phyloP scores from a whole-genome alignment of 225 moss, liverwort and hornwort species.

The Polytrichum commune region DNA sequence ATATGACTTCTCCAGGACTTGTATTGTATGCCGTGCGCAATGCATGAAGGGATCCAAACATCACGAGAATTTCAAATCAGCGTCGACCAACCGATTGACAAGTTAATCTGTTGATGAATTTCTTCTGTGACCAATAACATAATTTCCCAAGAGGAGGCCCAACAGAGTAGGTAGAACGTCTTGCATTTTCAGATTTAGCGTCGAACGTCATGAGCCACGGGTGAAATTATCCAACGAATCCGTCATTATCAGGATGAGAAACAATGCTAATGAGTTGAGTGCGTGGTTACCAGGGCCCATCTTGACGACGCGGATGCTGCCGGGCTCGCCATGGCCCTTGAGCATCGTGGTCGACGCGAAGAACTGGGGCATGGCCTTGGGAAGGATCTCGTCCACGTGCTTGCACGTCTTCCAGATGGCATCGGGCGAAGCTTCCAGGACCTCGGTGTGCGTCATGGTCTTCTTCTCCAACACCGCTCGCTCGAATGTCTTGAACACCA shows the following conservation, averaged over 20 bases:
- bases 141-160: too few species aligned
- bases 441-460: constrained; percentile 16
- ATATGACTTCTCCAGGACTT: too few species aligned
- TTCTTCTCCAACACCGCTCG: constrained; percentile 7
- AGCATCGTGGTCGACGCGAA: constrained; percentile 15
- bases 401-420: constrained; percentile 22
- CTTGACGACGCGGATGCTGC: constrained; percentile 29
- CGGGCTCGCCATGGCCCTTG: constrained; percentile 27
- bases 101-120: too few species aligned
- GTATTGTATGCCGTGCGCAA: too few species aligned
- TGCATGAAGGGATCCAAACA: too few species aligned
- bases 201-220: too few species aligned
- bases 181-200: too few species aligned
- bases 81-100: too few species aligned
- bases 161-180: too few species aligned
- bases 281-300: constrained; percentile 25
- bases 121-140: too few species aligned
- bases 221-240: neutral
- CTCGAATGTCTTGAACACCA: constrained; percentile 24
- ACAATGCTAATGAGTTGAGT: neutral
- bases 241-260: neutral
- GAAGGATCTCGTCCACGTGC: constrained; percentile 26
- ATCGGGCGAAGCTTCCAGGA: constrained; percentile 18
- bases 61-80: too few species aligned
- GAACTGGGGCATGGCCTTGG: constrained; percentile 26